phyloP scores from a whole-genome alignment of 768 basidiomycete genomes.

The Phanerodontia chrysosporium region DNA sequence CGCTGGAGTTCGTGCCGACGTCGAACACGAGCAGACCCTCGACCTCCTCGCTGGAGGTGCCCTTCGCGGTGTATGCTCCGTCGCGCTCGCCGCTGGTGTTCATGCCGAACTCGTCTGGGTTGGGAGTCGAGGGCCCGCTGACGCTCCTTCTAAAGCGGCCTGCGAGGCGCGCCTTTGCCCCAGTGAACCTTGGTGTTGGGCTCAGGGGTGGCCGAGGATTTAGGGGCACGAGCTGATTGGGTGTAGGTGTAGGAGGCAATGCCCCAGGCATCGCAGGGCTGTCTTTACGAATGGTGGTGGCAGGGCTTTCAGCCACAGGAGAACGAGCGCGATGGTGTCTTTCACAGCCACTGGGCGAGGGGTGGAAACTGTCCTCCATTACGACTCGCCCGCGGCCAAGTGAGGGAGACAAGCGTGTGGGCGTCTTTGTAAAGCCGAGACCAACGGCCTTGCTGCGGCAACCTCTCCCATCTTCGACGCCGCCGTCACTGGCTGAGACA shows the following conservation, averaged over 20 bases:
- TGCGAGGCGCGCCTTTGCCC: neutral
- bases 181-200: neutral
- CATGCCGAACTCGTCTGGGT: neutral
- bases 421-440: neutral
- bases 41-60: neutral
- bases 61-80: neutral
- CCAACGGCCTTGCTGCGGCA: neutral
- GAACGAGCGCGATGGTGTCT: neutral
- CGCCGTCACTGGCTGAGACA: neutral
- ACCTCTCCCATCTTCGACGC: neutral
- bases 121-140: conserved; percentile 1
- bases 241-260: neutral
- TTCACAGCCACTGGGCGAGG: neutral
- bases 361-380: neutral
- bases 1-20: neutral
- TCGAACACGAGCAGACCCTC: neutral
- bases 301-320: neutral
- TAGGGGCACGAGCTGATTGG: neutral
- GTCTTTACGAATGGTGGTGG: no score
- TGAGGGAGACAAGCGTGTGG: neutral
- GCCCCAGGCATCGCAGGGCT: neutral
- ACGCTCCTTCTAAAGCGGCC: neutral
- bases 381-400: neutral
- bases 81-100: neutral
- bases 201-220: neutral